A percentile compares a stretch with the other conserved stretches of the same genome.
Evolutionary conservation across 2,329 filamentous ascomycete species (phyloP).

Genomic region (Pyricularia sp.): DNA sequence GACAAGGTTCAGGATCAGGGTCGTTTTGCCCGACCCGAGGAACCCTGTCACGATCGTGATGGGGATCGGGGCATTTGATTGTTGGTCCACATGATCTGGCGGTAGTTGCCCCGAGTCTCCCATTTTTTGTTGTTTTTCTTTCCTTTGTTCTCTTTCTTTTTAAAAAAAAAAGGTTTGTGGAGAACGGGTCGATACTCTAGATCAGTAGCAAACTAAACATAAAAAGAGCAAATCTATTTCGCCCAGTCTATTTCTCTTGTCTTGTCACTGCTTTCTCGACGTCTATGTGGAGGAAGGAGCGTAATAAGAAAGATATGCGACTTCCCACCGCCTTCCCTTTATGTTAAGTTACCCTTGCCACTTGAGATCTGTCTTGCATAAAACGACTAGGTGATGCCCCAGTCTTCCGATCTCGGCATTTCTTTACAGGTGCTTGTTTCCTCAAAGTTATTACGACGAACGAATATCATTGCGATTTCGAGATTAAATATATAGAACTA

Average conservation of each 20-base stretch:
- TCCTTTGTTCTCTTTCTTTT: neutral
- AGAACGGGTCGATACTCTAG: neutral
- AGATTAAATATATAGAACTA: neutral
- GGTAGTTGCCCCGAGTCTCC: neutral
- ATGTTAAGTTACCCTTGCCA: neutral
- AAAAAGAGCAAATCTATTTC: neutral
- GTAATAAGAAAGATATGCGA: neutral
- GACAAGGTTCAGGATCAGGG: slow-evolving; percentile 85
- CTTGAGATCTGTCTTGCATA: neutral
- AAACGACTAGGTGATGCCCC: neutral
- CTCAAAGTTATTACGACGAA: neutral
- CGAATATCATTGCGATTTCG: neutral
- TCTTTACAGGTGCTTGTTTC: neutral
- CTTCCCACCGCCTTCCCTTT: neutral
- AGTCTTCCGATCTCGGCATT: neutral
- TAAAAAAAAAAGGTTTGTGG: neutral
- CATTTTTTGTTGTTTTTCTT: neutral
- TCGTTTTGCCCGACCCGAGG: slow-evolving; percentile 92
- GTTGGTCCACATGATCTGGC: neutral
- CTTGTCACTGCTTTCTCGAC: neutral
- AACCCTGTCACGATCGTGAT: slow-evolving; percentile 96
- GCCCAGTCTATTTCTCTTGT: neutral
- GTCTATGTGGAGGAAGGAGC: neutral
- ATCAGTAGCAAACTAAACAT: no score
- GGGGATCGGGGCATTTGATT: slow-evolving; percentile 44